Percentiles rank a stretch among this genome's conserved stretches.
Conservation (phyloP, 768 basidiomycete species). For the Nevesoporus exiguus region DNA sequence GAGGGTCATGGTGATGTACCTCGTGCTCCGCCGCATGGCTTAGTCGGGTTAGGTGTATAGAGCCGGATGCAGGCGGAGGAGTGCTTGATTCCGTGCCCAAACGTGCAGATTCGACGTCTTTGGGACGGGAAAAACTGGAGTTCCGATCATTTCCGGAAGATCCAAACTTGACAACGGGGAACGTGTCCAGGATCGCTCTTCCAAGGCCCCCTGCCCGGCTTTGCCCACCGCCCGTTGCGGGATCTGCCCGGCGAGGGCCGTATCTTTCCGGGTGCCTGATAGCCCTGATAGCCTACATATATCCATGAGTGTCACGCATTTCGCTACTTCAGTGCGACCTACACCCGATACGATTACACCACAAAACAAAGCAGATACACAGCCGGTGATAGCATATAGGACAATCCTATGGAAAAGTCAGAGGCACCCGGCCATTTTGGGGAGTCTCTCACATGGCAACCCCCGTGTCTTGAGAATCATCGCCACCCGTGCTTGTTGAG, state of each 20-base stretch:
- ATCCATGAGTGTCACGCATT: neutral
- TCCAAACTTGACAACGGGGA: conserved; percentile 89
- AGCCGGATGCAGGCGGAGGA: conserved; percentile 1
- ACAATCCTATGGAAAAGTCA: conserved; percentile 54
- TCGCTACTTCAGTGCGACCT: conserved; percentile 25
- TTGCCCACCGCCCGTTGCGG: conserved; percentile 38
- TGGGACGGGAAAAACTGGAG: conserved; percentile 13
- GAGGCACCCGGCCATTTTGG: neutral
- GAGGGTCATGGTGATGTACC: neutral
- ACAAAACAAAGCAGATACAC: conserved; percentile 81
- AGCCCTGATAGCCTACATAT: conserved; percentile 73
- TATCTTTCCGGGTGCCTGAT: conserved; percentile 90
- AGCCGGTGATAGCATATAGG: conserved; percentile 84
- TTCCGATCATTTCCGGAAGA: conserved; percentile 19
- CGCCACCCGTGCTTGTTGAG: conserved; percentile 11
- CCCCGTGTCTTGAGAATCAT: conserved; percentile 43
- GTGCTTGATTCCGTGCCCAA: neutral
- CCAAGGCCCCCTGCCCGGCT: conserved; percentile 82
- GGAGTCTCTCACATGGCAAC: conserved; percentile 68
- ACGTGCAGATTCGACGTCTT: conserved; percentile 33
- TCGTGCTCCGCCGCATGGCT: neutral
- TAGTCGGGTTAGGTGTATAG: conserved; percentile 13
- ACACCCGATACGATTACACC: conserved; percentile 84
- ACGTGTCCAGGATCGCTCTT: conserved; percentile 92
- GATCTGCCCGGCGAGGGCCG: conserved; percentile 58